A percentile compares a stretch with the other conserved stretches of the same genome.
Evolutionary conservation across 441 rosid species (phyloP).

Genomic region (Monsonia emarginata): DNA sequence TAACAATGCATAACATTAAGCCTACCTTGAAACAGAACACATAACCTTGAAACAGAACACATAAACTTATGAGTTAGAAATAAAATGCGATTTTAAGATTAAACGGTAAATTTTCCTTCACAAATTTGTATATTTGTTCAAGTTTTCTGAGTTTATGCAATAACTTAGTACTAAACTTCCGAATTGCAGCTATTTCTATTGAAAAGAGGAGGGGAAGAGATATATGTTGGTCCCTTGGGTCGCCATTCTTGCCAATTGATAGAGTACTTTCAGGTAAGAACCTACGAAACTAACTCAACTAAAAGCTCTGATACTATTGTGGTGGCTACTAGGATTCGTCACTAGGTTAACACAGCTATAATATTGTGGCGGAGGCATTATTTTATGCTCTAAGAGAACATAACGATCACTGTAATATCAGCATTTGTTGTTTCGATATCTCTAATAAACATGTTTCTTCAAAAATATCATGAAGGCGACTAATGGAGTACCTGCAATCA

Average conservation of each 20-base stretch:
- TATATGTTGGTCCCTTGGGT: slow-evolving; percentile 24
- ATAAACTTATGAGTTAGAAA: too few relatives aligned
- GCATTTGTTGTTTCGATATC: not conserved
- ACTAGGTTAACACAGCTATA: too few relatives aligned
- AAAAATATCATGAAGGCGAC: slow-evolving; percentile 32
- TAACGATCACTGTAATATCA: too few relatives aligned
- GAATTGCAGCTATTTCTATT: slow-evolving; percentile 17
- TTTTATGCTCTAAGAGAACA: too few relatives aligned
- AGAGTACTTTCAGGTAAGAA: slow-evolving; percentile 26
- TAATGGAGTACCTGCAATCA: slow-evolving; percentile 45
- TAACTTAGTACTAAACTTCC: not conserved
- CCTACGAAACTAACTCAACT: too few relatives aligned
- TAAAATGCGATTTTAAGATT: too few relatives aligned
- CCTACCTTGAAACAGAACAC: too few relatives aligned
- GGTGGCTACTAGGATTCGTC: too few relatives aligned
- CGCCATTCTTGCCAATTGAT: slow-evolving; percentile 18
- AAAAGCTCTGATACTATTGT: not conserved
- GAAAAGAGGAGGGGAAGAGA: slow-evolving; percentile 32
- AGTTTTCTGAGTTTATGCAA: not conserved
- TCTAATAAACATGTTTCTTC: not conserved
- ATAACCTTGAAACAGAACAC: too few relatives aligned
- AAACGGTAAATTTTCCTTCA: too few relatives aligned
- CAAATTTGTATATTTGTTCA: not conserved
- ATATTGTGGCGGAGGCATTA: too few relatives aligned
- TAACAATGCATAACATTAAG: too few relatives aligned